Evolutionary conservation across 306 rosid genomes (phyloP).

Genomic region (Cucurbita ficifolia): DNA sequence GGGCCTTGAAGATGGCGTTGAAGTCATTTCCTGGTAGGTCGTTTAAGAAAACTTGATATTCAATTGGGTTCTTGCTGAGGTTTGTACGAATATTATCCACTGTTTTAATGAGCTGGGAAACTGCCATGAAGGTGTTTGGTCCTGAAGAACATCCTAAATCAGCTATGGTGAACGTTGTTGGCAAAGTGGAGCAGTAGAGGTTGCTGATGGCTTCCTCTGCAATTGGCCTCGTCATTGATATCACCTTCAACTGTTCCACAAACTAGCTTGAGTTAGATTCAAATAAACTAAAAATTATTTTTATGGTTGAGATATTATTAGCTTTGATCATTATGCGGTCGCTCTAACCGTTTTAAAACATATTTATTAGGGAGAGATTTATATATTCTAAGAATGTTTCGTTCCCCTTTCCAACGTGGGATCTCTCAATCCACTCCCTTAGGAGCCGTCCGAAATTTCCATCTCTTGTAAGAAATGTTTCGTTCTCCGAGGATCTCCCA

Average conservation of each 20-base stretch:
- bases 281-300: too few species aligned
- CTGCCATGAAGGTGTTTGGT: not conserved
- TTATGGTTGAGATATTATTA: too few species aligned
- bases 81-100: not conserved
- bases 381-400: too few species aligned
- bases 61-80: not conserved
- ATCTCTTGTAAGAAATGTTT: too few species aligned
- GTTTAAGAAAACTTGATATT: conserved; percentile 26
- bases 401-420: too few species aligned
- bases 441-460: too few species aligned
- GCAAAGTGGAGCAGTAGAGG: not conserved
- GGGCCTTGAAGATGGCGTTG: conserved; percentile 20
- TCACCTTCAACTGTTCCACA: not conserved
- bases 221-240: conserved; percentile 1
- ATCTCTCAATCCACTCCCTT: too few species aligned
- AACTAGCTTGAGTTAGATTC: too few species aligned
- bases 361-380: too few species aligned
- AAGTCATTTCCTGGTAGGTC: conserved; percentile 42
- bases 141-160: conserved; percentile 18
- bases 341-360: too few species aligned
- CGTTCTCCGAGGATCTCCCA: too few species aligned
- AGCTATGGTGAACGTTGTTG: not conserved
- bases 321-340: too few species aligned
- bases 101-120: conserved; percentile 1
- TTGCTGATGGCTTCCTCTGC: not conserved